Evolutionary conservation across 2,329 filamentous ascomycete species (phyloP).

Genomic region (Harringtonia lauricola): DNA sequence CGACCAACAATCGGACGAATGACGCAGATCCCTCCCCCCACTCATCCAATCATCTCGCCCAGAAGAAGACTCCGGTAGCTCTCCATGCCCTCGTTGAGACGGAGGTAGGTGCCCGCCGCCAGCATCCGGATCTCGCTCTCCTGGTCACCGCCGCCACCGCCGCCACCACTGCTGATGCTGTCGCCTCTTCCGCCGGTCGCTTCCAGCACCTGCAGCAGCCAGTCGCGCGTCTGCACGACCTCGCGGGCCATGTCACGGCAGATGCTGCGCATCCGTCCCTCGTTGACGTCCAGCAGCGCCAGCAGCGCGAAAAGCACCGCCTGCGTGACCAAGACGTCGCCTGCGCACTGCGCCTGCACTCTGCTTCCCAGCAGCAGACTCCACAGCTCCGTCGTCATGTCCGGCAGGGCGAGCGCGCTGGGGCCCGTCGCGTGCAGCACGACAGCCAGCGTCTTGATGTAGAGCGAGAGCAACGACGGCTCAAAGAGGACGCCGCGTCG

Average conservation of each 20-base stretch:
- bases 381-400: conserved; percentile 79
- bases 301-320: conserved; percentile 71
- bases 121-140: conserved; percentile 72
- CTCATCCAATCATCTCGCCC: conserved; percentile 48
- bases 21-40: too few relatives aligned
- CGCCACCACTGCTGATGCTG: too few relatives aligned
- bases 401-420: conserved; percentile 60
- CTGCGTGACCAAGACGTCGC: conserved; percentile 51
- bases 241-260: conserved; percentile 65
- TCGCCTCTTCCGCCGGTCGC: conserved; percentile 36
- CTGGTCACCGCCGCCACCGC: conserved; percentile 44
- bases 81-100: conserved; percentile 70
- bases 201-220: conserved; percentile 70
- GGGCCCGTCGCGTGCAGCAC: conserved; percentile 76
- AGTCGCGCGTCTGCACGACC: conserved; percentile 73
- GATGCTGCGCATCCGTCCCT: conserved; percentile 56
- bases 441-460: conserved; percentile 76
- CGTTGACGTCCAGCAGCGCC: conserved; percentile 73
- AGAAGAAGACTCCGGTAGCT: conserved; percentile 68
- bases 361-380: conserved; percentile 56
- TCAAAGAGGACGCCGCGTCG: conserved; percentile 55
- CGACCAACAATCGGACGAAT: neutral
- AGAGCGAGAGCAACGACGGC: conserved; percentile 65
- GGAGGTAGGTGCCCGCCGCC: conserved; percentile 67
- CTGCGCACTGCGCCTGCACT: conserved; percentile 47